Evolutionary conservation across 2,329 filamentous ascomycete species (phyloP).

Genomic region (Monosporascus sp.): DNA sequence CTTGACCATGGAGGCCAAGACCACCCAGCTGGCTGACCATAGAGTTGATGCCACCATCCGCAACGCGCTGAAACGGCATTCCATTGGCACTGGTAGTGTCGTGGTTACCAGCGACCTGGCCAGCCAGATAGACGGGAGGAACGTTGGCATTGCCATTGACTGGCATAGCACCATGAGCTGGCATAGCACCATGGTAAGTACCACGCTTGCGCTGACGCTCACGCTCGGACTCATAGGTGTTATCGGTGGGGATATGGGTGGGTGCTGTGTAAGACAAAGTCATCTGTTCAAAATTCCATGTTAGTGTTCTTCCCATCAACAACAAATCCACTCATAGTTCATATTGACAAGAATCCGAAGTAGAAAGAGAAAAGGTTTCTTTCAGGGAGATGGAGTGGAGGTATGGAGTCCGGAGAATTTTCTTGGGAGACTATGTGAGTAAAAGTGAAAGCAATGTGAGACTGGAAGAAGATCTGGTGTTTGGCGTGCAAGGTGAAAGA

Average conservation of each 20-base stretch:
- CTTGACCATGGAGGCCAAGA: slow-evolving; percentile 27
- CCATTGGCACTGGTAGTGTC: slow-evolving; percentile 16
- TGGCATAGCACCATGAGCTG: slow-evolving; percentile 10
- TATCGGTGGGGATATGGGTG: not conserved
- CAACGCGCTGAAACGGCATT: slow-evolving; percentile 10
- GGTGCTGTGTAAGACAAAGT: not conserved
- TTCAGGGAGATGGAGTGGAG: too few relatives aligned
- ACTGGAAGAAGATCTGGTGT: too few relatives aligned
- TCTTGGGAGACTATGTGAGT: too few relatives aligned
- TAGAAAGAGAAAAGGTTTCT: not conserved
- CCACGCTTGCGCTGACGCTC: slow-evolving; percentile 17
- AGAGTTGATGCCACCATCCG: slow-evolving; percentile 21
- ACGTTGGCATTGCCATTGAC: slow-evolving; percentile 11
- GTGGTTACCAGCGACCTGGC: slow-evolving; percentile 15
- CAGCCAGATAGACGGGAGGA: slow-evolving; percentile 17
- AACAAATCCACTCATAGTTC: not conserved
- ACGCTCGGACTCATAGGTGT: slow-evolving; percentile 16
- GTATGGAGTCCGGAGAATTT: too few relatives aligned
- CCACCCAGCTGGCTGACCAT: slow-evolving; percentile 26
- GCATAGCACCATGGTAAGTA: slow-evolving; percentile 11
- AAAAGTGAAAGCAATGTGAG: too few relatives aligned
- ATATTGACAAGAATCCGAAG: not conserved
- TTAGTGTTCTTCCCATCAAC: not conserved
- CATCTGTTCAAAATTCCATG: not conserved
- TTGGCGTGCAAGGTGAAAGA: too few relatives aligned